These are phyloP conservation scores for Leishmania braziliensis DNA, from an alignment of 208 protist genomes.

Conservation along the genomic window DNA sequence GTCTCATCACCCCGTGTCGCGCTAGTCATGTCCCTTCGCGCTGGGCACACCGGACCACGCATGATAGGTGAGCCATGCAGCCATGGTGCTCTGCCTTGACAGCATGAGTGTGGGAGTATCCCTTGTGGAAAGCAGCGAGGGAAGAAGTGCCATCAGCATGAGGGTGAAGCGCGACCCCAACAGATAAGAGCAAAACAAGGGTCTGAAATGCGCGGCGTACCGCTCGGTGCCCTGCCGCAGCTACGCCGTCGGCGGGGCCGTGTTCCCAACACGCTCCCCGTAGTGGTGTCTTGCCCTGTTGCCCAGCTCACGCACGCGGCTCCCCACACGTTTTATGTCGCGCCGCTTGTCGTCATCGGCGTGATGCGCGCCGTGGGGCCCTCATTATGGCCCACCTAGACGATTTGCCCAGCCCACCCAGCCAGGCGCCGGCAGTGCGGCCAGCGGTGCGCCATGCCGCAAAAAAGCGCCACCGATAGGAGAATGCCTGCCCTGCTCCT, in stretches of 20 bases:
- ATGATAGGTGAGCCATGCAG: neutral
- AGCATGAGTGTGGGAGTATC: neutral
- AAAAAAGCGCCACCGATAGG: neutral
- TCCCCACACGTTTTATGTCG: neutral
- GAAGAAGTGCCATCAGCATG: neutral
- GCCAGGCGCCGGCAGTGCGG: neutral
- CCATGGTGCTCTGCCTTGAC: neutral
- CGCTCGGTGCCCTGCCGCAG: no score
- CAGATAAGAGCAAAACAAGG: neutral
- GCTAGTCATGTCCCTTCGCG: neutral
- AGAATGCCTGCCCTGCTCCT: no score
- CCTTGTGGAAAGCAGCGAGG: neutral
- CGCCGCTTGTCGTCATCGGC: neutral
- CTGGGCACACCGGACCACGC: neutral
- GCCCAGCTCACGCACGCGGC: neutral
- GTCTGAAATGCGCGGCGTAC: neutral
- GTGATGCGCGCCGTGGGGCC: neutral
- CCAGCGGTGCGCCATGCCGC: neutral
- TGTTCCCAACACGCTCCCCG: neutral
- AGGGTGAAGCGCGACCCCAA: neutral
- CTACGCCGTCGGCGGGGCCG: neutral
- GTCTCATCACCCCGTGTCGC: neutral
- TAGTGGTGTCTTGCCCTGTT: neutral
- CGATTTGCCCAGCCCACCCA: neutral
- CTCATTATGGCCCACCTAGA: neutral